Evolutionary conservation across 805 yeast genomes (phyloP).

Genomic region (Helenozyma rhizophorensis): DNA sequence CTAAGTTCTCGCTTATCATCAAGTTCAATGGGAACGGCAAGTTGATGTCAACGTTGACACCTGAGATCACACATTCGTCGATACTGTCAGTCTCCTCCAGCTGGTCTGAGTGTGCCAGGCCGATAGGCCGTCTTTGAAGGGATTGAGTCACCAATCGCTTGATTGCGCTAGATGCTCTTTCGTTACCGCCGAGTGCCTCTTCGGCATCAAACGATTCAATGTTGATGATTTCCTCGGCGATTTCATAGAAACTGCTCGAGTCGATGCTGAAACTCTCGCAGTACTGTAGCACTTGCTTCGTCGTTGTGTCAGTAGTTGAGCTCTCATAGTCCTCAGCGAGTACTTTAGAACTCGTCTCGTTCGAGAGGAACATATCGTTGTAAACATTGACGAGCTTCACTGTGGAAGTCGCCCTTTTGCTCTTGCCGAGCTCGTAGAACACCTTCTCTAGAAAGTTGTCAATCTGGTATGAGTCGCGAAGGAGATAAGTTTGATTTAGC

Average conservation of each 20-base stretch:
- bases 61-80: constrained; percentile 41
- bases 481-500: constrained; percentile 55
- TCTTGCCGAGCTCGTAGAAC: constrained; percentile 49
- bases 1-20: constrained; percentile 62
- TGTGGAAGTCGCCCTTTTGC: constrained; percentile 27
- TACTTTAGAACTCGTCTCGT: background rate
- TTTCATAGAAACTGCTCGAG: constrained; percentile 39
- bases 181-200: constrained; percentile 31
- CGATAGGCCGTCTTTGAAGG: constrained; percentile 6
- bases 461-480: constrained; percentile 48
- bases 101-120: constrained; percentile 2
- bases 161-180: constrained; percentile 12
- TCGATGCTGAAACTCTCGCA: constrained; percentile 38
- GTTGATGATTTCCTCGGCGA: constrained; percentile 46
- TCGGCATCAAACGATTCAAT: constrained; percentile 54
- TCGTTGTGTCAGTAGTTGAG: background rate
- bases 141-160: constrained; percentile 13
- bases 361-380: constrained; percentile 6
- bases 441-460: constrained; percentile 50
- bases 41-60: constrained; percentile 51
- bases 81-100: constrained; percentile 3
- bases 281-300: constrained; percentile 1
- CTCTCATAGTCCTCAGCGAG: background rate
- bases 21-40: constrained; percentile 87
- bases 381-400: constrained; percentile 7